Evolutionary conservation across 176 grass and related monocot species (phyloP), one percentile per base, ranked within the genome.

Genomic region (Canna indica): DNA sequence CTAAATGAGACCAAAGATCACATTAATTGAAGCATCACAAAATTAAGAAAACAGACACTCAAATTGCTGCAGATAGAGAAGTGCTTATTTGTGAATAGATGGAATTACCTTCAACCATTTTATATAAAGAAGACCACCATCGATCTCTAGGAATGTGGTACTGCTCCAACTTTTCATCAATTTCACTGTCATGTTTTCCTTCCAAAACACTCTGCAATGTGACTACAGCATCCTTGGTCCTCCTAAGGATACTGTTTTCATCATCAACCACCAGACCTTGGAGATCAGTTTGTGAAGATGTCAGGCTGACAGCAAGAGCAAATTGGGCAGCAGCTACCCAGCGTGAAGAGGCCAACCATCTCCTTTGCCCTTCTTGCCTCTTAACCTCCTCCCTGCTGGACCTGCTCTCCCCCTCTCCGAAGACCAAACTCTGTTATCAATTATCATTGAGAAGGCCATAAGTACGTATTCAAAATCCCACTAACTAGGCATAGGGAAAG

Each of bases 121-220:
- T 99, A 84, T 94, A 99, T 68, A 99, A 87, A 45, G 95, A 90
- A 24, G 95, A 94, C 95, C 95, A 99, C 95, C 95, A 99, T 70
- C 90, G 78, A 42, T 90, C 86, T 77, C 78, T 36, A 56, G 89
- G 83, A 69, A 93, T 80, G 56, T 93, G 66, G 59, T 83, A 84
- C 39, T 85, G 82, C 42, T 67, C 76, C 50, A 99, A 80, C 58
- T 87, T 76, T 48, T 93, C 95, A 16, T 94, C 82, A 7, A 99
- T 99, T 83, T 99, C 90, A 3, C 29, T 80, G 2, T 90, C 77
- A 76, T 86, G 90, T 77, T 88, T 88, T 65, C 95, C 90, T 88
- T 90, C 84, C 29, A 99, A 73, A 69, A 99, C 90, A 73, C 48
- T 93, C 66, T 99, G 94, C 64, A 99, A 75, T 52, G 90, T 99